phyloP scores from a whole-genome alignment of 225 moss, liverwort and hornwort genomes.

The Antitrichia curtipendula region DNA sequence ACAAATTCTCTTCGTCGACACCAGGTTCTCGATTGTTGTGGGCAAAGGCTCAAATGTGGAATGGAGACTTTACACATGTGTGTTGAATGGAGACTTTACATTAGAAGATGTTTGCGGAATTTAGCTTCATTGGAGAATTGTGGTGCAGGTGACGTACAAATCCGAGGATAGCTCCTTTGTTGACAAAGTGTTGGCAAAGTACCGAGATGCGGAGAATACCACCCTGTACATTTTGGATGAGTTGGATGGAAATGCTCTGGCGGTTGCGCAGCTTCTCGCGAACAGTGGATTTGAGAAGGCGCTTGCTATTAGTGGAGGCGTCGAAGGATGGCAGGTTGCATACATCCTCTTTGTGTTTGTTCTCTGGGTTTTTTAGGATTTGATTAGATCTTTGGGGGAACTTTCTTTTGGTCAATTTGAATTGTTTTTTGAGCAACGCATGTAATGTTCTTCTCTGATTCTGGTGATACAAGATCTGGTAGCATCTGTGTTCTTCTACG shows the following conservation, averaged over 20 bases:
- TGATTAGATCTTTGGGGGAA: not conserved
- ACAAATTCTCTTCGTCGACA: not conserved
- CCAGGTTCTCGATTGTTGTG: not conserved
- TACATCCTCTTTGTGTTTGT: not conserved
- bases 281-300: conserved; percentile 57
- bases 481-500: not conserved
- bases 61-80: not conserved
- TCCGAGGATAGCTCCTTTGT: conserved; percentile 8
- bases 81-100: not conserved
- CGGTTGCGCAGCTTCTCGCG: conserved; percentile 52
- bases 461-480: not conserved
- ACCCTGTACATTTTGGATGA: conserved; percentile 65
- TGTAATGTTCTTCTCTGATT: not conserved
- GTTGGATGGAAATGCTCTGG: not conserved
- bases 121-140: not conserved
- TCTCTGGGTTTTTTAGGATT: not conserved
- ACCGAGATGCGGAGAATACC: conserved; percentile 48
- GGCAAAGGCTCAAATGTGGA: not conserved
- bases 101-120: not conserved
- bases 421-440: not conserved
- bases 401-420: not conserved
- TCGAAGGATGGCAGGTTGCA: conserved; percentile 27
- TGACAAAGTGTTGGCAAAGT: conserved; percentile 32
- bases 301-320: conserved; percentile 63
- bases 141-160: conserved; percentile 20